A percentile compares a stretch with the other conserved stretches of the same genome.
Evolutionary conservation across 73 alveolate species (phyloP).

Genomic region (Paramecium biaurelia): DNA sequence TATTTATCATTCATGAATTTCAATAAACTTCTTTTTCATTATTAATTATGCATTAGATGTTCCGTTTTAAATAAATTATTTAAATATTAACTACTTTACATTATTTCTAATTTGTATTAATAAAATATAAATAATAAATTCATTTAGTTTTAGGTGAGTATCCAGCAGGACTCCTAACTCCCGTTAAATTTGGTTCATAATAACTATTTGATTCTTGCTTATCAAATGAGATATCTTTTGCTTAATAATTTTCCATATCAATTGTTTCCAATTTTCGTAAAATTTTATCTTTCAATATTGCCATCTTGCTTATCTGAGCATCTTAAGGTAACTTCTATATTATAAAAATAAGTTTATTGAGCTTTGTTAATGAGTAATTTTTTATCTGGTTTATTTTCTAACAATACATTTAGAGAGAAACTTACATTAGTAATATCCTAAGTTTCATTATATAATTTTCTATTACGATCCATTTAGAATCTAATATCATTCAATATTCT

Average conservation of each 20-base stretch:
- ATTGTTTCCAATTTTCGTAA: neutral
- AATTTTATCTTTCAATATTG: neutral
- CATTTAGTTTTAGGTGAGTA: slow-evolving; percentile 13
- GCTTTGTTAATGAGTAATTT: neutral
- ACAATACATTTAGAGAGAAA: neutral
- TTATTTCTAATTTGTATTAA: neutral
- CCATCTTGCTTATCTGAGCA: neutral
- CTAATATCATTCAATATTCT: neutral
- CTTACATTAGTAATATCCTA: neutral
- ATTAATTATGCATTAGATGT: no score
- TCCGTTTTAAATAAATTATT: neutral
- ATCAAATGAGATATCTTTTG: neutral
- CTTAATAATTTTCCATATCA: neutral
- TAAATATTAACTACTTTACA: neutral
- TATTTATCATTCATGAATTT: no score
- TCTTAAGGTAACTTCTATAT: neutral
- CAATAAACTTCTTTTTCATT: no score
- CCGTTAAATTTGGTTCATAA: neutral
- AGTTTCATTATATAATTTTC: neutral
- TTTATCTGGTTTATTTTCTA: neutral
- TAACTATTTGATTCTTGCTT: neutral
- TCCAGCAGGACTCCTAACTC: slow-evolving; percentile 15
- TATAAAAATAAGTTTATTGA: neutral
- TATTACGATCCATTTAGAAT: neutral
- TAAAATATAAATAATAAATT: neutral